Evolutionary conservation across 2,329 filamentous ascomycete species (phyloP), one percentile per base, ranked within the genome.

Genomic region (Xylaria sp.): DNA sequence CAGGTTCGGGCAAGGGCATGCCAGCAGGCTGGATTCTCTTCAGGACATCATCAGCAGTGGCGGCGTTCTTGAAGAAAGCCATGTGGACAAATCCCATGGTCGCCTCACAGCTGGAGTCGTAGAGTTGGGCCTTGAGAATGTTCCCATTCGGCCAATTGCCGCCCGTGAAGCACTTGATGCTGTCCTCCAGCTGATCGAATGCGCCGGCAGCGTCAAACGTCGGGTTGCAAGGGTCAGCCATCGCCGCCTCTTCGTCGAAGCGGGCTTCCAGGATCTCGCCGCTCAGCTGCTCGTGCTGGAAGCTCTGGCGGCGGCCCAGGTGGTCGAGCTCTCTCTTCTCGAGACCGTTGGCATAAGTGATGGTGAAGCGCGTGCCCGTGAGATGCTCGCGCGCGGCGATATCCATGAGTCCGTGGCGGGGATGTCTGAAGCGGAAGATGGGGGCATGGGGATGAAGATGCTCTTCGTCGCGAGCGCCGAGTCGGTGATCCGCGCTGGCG

Each of bases 161-260:
- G 2, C 28, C 5, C 3, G n/a, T 54, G 20, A 58, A 42, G 38
- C 54, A 58, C 20, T 58, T 23, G 54, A 40, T 44, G 54, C 20
- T 26, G 28, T 58, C 36, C 20, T 58, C 54, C 10, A 42, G 17
- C 28, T 42, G 11, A 11, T 58, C n/a, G 54, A 36, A 58, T 17
- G n/a, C 54, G 23, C 54, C 31, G n/a, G 51, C 51, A 23, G 51
- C 28, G 51, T 56, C 51, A 56, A 56, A 56, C 20, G 17, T 36
- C 13, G 51, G 33, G 20, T 42, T 38, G 26, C 36, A 40, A 42
- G 33, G n/a, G 33, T 42, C 54, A 20, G 54, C 9, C 54, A 42
- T 10, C n/a, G 33, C 33, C 33, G 54, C 54, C 33, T 40, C 36
- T 42, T 57, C 54, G n/a, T 57, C 36, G 54, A 57, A 57, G 54